These are phyloP conservation scores for Alternaria burnsii DNA, from an alignment of 2,329 filamentous ascomycete genomes.

Conservation along the genomic window DNA sequence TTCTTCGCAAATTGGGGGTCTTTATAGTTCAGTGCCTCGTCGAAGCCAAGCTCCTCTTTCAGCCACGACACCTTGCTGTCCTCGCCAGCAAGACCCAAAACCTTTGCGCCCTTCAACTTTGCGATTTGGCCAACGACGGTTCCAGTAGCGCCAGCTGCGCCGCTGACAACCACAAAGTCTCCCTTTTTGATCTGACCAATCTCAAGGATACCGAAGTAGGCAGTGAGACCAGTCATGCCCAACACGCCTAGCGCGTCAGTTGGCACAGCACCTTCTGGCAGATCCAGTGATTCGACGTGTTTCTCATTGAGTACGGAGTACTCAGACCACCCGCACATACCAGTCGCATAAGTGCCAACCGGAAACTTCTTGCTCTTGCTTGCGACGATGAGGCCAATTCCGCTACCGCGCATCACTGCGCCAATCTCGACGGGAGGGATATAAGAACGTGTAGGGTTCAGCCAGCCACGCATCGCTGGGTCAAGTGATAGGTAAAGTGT, in stretches of 20 bases:
- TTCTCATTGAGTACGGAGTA: conserved; percentile 67
- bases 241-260: conserved; percentile 64
- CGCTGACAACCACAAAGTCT: conserved; percentile 79
- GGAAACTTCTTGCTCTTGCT: conserved; percentile 65
- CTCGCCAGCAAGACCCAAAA: conserved; percentile 62
- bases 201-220: conserved; percentile 76
- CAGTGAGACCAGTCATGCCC: conserved; percentile 76
- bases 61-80: conserved; percentile 65
- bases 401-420: conserved; percentile 71
- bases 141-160: conserved; percentile 80
- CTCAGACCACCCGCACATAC: conserved; percentile 70
- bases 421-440: conserved; percentile 73
- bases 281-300: conserved; percentile 54
- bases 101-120: conserved; percentile 69
- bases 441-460: conserved; percentile 68
- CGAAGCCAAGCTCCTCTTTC: conserved; percentile 61
- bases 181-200: conserved; percentile 73
- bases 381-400: conserved; percentile 68
- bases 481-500: conserved; percentile 73
- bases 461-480: conserved; percentile 79
- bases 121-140: conserved; percentile 80
- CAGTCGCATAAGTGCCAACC: conserved; percentile 66
- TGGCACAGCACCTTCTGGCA: conserved; percentile 57
- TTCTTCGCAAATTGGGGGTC: conserved; percentile 58
- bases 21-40: conserved; percentile 66